Evolutionary conservation across 2,329 filamentous ascomycete species (phyloP).

Genomic region (Aspergillus sp.): DNA sequence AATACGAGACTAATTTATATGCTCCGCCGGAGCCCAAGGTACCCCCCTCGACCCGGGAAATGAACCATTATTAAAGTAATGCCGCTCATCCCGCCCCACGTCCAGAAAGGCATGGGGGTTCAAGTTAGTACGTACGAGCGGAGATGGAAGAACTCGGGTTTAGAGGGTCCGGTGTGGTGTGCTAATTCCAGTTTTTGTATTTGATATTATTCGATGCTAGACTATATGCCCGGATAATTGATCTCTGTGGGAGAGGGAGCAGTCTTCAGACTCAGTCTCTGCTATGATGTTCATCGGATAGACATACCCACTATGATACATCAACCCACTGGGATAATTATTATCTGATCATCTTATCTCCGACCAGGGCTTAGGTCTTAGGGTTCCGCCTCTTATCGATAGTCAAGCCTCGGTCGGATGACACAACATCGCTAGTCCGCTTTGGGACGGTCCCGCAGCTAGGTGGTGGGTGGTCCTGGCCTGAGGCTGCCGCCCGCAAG

Average conservation of each 20-base stretch:
- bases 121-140: no score
- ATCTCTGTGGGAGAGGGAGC: no score
- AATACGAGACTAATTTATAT: no score
- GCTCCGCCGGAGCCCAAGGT: no score
- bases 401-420: constrained; percentile 9
- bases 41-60: background rate
- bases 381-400: constrained; percentile 27
- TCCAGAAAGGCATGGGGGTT: no score
- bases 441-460: constrained; percentile 20
- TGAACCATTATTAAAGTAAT: background rate
- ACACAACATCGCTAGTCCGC: constrained; percentile 3
- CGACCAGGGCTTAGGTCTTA: constrained; percentile 10
- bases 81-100: background rate
- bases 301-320: no score
- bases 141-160: background rate
- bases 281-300: no score
- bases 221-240: no score
- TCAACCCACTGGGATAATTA: no score
- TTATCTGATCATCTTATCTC: constrained; percentile 1
- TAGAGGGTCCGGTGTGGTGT: background rate
- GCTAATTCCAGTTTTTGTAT: no score
- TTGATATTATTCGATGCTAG: no score
- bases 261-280: no score
- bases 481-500: constrained; percentile 9
- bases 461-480: constrained; percentile 4